Conservation (phyloP, 306 rosid species). For the Acacia melanoxylon region DNA sequence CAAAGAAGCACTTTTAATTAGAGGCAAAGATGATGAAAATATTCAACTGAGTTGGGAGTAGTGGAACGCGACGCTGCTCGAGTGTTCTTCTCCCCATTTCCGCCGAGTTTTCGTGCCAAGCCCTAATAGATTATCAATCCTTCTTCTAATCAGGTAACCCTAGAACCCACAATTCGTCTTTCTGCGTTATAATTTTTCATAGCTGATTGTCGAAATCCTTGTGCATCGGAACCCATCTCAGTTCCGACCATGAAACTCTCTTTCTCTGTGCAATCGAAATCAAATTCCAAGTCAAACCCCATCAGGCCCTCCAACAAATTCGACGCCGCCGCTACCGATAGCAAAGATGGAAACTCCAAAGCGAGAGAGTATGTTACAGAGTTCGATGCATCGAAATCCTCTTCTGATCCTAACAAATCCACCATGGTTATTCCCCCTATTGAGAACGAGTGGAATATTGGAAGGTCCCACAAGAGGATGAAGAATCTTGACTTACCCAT, state of each 20-base stretch:
- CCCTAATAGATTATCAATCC: background rate
- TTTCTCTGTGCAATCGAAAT: constrained; percentile 43
- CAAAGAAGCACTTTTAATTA: too few species aligned
- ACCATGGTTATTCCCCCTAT: constrained; percentile 32
- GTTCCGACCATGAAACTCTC: constrained; percentile 44
- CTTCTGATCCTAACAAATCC: constrained; percentile 16
- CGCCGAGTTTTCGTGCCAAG: background rate
- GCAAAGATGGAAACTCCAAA: background rate
- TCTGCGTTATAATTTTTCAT: background rate
- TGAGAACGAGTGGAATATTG: constrained; percentile 42
- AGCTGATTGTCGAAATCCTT: background rate
- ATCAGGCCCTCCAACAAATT: constrained; percentile 27
- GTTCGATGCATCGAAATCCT: constrained; percentile 37
- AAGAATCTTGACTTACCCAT: constrained; percentile 21
- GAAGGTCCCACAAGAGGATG: constrained; percentile 35
- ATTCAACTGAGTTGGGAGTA: too few species aligned
- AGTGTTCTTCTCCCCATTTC: background rate
- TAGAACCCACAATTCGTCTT: background rate
- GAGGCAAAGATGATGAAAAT: too few species aligned
- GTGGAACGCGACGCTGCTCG: background rate
- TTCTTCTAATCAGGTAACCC: background rate
- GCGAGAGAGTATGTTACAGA: constrained; percentile 38
- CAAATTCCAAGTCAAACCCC: constrained; percentile 40
- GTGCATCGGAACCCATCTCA: background rate
- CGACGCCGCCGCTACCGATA: background rate